Evolutionary conservation across 2,329 filamentous ascomycete species (phyloP).

Genomic region (Hymenoscyphus salicellus): DNA sequence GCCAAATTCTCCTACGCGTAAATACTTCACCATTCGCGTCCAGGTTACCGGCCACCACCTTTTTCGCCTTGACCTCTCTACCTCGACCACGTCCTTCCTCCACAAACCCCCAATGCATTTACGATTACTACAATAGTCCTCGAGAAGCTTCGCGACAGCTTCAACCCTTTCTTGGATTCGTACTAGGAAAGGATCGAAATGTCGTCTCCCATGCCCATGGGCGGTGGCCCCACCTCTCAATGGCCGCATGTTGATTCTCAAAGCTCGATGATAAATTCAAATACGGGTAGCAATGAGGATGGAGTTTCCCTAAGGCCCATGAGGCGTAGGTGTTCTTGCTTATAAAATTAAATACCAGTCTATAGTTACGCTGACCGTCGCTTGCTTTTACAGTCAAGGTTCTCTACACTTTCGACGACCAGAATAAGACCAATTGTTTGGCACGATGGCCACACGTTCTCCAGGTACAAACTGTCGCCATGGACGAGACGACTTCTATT

Average conservation of each 20-base stretch:
- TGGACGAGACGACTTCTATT: conserved; percentile 78
- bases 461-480: conserved; percentile 72
- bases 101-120: conserved; percentile 25
- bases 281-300: conserved; percentile 38
- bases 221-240: conserved; percentile 12
- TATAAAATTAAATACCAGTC: not conserved
- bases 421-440: conserved; percentile 83
- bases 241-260: conserved; percentile 24
- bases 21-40: conserved; percentile 27
- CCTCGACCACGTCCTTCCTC: conserved; percentile 4
- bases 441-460: conserved; percentile 79
- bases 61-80: conserved; percentile 13
- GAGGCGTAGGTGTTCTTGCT: conserved; percentile 55
- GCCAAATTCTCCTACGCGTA: conserved; percentile 12
- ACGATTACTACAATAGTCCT: conserved; percentile 16
- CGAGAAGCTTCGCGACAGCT: conserved; percentile 18
- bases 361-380: conserved; percentile 4
- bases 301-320: conserved; percentile 53
- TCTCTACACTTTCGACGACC: conserved; percentile 90
- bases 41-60: conserved; percentile 21
- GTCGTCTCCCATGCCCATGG: conserved; percentile 28
- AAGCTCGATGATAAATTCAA: conserved; percentile 18
- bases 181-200: conserved; percentile 26
- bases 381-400: conserved; percentile 71
- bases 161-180: conserved; percentile 22